Conservation (phyloP, 768 basidiomycete genomes). For the Zangia roseola region DNA sequence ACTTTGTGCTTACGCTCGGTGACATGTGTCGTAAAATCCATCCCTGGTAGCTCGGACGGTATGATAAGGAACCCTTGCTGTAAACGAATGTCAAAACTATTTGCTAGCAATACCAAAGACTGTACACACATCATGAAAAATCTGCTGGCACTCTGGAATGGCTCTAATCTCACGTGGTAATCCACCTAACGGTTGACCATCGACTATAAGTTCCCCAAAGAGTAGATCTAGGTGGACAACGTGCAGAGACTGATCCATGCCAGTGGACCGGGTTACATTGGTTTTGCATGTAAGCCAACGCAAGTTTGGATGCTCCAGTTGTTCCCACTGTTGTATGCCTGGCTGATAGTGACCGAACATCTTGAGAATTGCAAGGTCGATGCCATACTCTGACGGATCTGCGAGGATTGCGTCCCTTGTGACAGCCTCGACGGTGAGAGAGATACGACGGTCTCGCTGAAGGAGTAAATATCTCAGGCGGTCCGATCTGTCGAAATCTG, state of each 20-base stretch:
- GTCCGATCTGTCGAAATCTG: background rate
- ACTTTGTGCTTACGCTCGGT: conserved; percentile 7
- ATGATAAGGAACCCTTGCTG: conserved; percentile 6
- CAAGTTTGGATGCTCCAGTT: background rate
- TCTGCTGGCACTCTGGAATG: conserved; percentile 2
- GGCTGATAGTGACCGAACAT: conserved; percentile 10
- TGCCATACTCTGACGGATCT: background rate
- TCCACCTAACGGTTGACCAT: conserved; percentile 9
- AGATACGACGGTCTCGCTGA: conserved; percentile 25
- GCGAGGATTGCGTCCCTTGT: background rate
- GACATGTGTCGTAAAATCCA: conserved; percentile 12
- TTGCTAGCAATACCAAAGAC: too few relatives aligned
- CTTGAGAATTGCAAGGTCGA: conserved; percentile 11
- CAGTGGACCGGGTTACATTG: too few relatives aligned
- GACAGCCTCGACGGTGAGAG: conserved; percentile 15
- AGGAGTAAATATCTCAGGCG: conserved; percentile 10
- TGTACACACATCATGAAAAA: conserved; percentile 17
- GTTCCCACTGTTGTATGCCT: conserved; percentile 7
- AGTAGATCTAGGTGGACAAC: conserved; percentile 14
- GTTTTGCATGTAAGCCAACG: conserved; percentile 17
- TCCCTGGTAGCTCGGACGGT: conserved; percentile 11
- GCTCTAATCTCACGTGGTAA: conserved; percentile 5
- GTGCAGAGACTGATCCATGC: background rate
- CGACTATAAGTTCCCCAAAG: conserved; percentile 8
- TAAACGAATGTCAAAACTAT: background rate